Evolutionary conservation across 495 filamentous ascomycete genomes (phyloP).

Genomic region (Aspergillus carlsbadensis): DNA sequence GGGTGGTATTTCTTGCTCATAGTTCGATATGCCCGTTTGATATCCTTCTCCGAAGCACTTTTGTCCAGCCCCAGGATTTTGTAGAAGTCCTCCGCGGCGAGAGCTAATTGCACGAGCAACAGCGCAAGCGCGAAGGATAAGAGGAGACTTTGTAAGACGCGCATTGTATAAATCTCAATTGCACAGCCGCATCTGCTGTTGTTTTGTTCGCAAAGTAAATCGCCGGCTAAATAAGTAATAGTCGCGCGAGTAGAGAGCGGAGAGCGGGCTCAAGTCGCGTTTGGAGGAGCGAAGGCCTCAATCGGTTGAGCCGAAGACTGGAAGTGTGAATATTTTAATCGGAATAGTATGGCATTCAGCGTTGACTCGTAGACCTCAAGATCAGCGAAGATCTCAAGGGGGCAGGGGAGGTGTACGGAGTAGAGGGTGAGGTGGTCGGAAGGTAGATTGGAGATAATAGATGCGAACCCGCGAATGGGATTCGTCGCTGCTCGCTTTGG

Average conservation of each 20-base stretch:
- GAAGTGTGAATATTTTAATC: neutral
- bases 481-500: constrained; percentile 9
- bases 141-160: constrained; percentile 12
- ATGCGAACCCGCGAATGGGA: constrained; percentile 1
- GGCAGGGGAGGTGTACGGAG: neutral
- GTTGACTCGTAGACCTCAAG: constrained; percentile 6
- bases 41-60: constrained; percentile 80
- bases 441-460: neutral
- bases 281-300: neutral
- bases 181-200: neutral
- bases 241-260: no score
- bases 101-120: constrained; percentile 48
- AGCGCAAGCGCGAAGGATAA: constrained; percentile 26
- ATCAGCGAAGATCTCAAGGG: constrained; percentile 21
- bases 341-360: neutral
- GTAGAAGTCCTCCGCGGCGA: constrained; percentile 84
- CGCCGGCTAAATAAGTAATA: no score
- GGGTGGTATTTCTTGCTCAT: constrained; percentile 96
- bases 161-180: constrained; percentile 20
- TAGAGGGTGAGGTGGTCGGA: neutral
- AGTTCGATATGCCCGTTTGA: constrained; percentile 93
- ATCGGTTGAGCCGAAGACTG: neutral
- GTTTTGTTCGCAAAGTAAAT: neutral
- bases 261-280: neutral
- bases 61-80: constrained; percentile 84